Percentiles rank a stretch among this genome's conserved stretches.
phyloP scores from a whole-genome alignment of 345 rosid species.

The Syzygium aqueum region DNA sequence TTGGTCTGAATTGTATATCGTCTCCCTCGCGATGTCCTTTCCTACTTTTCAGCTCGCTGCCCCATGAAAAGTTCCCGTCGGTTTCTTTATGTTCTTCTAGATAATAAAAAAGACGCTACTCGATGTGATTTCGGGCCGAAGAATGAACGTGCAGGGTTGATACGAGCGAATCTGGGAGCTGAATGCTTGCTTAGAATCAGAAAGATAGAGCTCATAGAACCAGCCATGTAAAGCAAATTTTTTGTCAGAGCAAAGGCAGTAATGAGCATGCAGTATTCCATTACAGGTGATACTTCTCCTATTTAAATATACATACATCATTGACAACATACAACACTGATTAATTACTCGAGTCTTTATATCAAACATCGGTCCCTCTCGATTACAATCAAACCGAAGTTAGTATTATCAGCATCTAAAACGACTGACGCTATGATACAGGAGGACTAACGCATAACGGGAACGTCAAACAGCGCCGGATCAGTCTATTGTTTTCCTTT shows the following conservation, averaged over 20 bases:
- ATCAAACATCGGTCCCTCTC: neutral
- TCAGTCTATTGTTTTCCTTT: neutral
- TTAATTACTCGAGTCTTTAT: neutral
- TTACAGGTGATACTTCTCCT: neutral
- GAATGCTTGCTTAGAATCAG: neutral
- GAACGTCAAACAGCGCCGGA: neutral
- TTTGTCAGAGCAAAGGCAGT: neutral
- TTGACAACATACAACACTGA: neutral
- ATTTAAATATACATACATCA: neutral
- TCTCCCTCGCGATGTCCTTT: neutral
- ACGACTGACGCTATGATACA: neutral
- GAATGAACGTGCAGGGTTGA: neutral
- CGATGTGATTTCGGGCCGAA: neutral
- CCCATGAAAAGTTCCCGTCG: neutral
- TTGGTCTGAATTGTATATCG: neutral
- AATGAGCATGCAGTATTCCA: neutral
- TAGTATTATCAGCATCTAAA: neutral
- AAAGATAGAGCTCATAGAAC: neutral
- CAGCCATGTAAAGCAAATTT: neutral
- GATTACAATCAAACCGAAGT: neutral
- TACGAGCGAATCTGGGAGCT: neutral
- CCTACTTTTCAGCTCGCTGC: neutral
- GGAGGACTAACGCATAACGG: neutral
- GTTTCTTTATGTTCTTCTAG: neutral
- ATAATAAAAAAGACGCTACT: neutral